These are phyloP conservation scores for Sporothrix protearum DNA, from an alignment of 2,329 filamentous ascomycete genomes.

Conservation along the genomic window DNA sequence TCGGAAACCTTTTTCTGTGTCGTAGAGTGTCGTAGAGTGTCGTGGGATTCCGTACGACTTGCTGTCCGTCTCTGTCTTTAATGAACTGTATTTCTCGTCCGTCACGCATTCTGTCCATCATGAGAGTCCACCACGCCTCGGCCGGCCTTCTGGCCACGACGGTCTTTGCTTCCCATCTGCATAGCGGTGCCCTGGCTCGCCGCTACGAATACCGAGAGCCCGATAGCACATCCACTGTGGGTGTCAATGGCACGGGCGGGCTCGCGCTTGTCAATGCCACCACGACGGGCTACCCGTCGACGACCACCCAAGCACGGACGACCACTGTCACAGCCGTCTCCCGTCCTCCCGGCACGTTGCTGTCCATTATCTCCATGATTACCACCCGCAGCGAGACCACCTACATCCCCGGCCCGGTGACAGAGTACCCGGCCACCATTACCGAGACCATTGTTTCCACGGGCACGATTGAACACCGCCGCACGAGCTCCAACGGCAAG, in stretches of 20 bases:
- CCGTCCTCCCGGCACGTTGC: conserved; percentile 17
- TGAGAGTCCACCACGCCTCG: not conserved
- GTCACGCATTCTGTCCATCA: not conserved
- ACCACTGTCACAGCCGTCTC: conserved; percentile 22
- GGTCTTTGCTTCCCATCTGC: not conserved
- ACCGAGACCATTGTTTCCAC: conserved; percentile 20
- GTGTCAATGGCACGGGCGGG: conserved; percentile 5
- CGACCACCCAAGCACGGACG: conserved; percentile 7
- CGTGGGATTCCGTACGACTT: not conserved
- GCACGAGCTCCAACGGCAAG: conserved; percentile 20
- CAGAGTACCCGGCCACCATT: conserved; percentile 16
- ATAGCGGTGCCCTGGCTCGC: not conserved
- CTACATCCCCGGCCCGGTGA: conserved; percentile 24
- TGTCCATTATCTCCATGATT: conserved; percentile 24
- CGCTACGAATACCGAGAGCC: not conserved
- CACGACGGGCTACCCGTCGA: conserved; percentile 14
- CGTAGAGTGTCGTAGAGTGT: not conserved
- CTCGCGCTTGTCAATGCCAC: conserved; percentile 19
- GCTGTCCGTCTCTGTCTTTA: not conserved
- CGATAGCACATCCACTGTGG: conserved; percentile 1
- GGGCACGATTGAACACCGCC: conserved; percentile 22
- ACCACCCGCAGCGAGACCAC: conserved; percentile 20
- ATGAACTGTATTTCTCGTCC: too few relatives aligned
- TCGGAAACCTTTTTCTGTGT: too few relatives aligned
- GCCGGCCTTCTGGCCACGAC: not conserved